phyloP scores from a whole-genome alignment of 2,329 filamentous ascomycete genomes.

The Rhinocladiella mackenziei region DNA sequence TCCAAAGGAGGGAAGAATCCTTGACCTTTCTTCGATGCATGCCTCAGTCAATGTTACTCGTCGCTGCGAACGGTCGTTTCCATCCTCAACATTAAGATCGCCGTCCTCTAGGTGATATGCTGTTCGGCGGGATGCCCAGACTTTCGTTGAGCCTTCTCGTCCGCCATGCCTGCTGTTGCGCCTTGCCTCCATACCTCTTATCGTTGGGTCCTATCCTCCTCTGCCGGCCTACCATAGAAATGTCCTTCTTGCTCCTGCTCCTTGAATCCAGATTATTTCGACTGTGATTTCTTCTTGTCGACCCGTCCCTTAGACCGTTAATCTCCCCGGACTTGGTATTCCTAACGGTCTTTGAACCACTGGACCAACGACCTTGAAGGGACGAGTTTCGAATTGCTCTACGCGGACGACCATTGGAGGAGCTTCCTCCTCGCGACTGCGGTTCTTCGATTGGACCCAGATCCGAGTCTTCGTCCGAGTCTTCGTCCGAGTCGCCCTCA shows the following conservation, averaged over 20 bases:
- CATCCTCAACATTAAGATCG: too few species aligned
- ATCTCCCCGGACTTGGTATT: too few species aligned
- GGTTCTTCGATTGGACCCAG: background rate
- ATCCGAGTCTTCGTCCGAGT: constrained; percentile 6
- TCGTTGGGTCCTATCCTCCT: constrained; percentile 13
- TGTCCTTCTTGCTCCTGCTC: background rate
- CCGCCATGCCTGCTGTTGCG: constrained; percentile 15
- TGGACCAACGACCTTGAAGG: too few species aligned
- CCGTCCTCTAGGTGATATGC: too few species aligned
- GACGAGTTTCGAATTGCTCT: background rate
- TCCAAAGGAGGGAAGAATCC: too few species aligned
- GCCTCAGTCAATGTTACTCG: too few species aligned
- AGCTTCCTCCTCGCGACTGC: background rate
- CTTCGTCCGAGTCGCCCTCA: constrained; percentile 5
- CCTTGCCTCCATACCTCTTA: constrained; percentile 12
- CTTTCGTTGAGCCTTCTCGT: constrained; percentile 13
- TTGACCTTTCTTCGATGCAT: too few species aligned
- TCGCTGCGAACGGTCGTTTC: too few species aligned
- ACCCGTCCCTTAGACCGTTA: too few species aligned
- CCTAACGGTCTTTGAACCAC: too few species aligned
- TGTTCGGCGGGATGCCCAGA: constrained; percentile 2
- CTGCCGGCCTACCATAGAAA: constrained; percentile 6
- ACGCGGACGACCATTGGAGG: background rate
- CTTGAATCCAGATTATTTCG: background rate
- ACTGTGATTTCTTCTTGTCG: background rate